Base-by-base conservation (phyloP, 2,329 filamentous ascomycete species). In the Leptographium radiaticola region DNA sequence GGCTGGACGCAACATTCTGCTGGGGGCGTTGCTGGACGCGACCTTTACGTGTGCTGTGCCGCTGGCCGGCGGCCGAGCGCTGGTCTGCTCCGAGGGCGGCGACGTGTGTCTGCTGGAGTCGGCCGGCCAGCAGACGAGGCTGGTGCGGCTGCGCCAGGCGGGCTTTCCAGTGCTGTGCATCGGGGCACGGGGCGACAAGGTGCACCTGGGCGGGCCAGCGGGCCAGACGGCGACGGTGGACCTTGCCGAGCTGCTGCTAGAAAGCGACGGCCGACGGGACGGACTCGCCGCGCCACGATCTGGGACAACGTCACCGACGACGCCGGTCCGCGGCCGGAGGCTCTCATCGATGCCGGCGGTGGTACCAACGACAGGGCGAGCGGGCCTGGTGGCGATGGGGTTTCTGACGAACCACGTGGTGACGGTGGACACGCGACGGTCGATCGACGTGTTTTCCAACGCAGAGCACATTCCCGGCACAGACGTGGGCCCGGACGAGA, bases 81-180 rank as follows among this genome's bases (percentile, higher is more conserved):
- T 97, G 43, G 74, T 97, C 44, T 93, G 89, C 69, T 87, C 91
- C 4, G 90, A 96, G 63, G 80, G 81, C 55, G 93, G 93, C 33
- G 86, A 94, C 63, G 74, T 98, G n/a, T 97, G 91, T 67, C 72
- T 95, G 34, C 73, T 96, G 36, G 86, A 96, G 58, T 87, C 95
- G 59, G 79, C 77, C 36, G 81, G 79, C 51, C 83, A 83, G 57
- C 79, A 82, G 57, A 85, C 86, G 67, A 87, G 81, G 60, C 71
- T 96, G 49, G 73, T 75, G 45, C 81, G 82, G 55, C 74, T 89
- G 38, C 75, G 82, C 40, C 77, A 80, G 46, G 72, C 85, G 38
- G 81, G 79, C 1, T 91, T 91, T 63, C 66, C 74, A 11, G 77
- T 90, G 53, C 80, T 75, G 4, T 86, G 86, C 44, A 76, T 89